Base-by-base conservation (phyloP, 2,329 filamentous ascomycete genomes). In the Hymenoscyphus linearis region DNA sequence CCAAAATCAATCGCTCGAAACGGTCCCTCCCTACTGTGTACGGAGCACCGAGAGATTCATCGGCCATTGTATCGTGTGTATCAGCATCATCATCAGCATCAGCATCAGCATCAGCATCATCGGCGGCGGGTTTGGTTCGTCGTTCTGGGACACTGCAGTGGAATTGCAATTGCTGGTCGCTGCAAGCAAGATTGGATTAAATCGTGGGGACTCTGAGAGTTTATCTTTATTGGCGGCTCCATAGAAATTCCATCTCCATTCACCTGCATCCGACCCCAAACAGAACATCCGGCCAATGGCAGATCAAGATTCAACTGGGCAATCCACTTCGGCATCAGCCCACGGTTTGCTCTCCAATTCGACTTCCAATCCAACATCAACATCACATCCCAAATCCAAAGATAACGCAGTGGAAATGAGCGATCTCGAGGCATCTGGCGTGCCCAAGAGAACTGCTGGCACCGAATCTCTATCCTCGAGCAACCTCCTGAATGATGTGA, bases 401-500 rank as follows among this genome's bases (percentile, higher is more conserved):
- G 52, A 60, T 44, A 61, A 47, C 52, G 14, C 52, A 3, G 61
- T 69, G 52, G 67, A 69, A 62, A 69, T 70, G 68, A 67, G 47
- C 61, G 61, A 68, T 52, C 61, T 70, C 37, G 66, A 68, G 31
- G 50, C 62, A 25, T 65, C 67, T 25, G 37, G 58, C 53, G 37
- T 55, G 25, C 50, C 53, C 25, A 57, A 60, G 54, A 40, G 64
- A 54, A 66, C 58, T 57, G 53, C 59, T 58, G 61, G 62, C 63
- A 66, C 64, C 58, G 63, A 61, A 44, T 64, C 65, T 64, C 66
- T 67, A 52, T 31, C 31, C 31, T 9, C 31, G 44, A 64, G 63
- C 37, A 58, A 58, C 61, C 64, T 69, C 55, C 65, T 68, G 50
- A 65, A 68, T 58, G 61, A 68, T 58, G 63, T 69, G 60, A 62